Conservation (phyloP, 345 rosid genomes). For the Gossypium rotundifolium region DNA sequence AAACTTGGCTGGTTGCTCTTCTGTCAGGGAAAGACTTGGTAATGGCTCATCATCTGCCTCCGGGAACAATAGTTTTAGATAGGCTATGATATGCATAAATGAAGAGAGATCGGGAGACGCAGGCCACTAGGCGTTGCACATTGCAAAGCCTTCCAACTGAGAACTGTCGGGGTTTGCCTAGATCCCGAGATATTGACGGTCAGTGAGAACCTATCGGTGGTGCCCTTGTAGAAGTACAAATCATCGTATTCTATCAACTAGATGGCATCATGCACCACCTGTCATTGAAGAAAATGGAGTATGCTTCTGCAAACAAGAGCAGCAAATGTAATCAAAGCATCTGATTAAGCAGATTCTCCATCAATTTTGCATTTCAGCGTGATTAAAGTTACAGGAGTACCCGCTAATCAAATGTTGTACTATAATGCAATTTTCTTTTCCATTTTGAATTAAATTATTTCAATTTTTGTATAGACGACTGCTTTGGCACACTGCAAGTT, state of each 20-base stretch:
- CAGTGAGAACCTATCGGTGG: not conserved
- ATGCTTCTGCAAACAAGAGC: conserved; percentile 2
- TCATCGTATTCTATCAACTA: not conserved
- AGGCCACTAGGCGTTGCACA: not conserved
- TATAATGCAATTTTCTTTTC: conserved; percentile 1
- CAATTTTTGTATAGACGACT: not conserved
- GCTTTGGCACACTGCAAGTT: not conserved
- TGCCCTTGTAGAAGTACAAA: not conserved
- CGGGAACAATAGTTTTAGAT: not conserved
- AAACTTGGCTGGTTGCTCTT: not conserved
- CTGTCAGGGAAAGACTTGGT: not conserved
- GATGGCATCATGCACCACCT: not conserved
- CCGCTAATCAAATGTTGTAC: conserved; percentile 13
- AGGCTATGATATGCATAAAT: not conserved
- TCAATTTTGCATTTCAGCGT: conserved; percentile 9
- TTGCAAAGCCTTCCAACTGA: not conserved
- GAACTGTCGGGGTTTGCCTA: not conserved
- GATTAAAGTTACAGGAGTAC: conserved; percentile 27
- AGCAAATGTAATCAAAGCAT: not conserved
- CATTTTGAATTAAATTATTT: not conserved
- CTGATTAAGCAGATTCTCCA: not conserved
- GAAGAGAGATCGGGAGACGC: not conserved
- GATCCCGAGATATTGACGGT: not conserved
- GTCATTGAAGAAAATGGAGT: not conserved
- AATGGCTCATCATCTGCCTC: not conserved